Evolutionary conservation across 352 stramenopile genomes (phyloP), one percentile per base, ranked within the genome.

Genomic region (Phytophthora syringae): DNA sequence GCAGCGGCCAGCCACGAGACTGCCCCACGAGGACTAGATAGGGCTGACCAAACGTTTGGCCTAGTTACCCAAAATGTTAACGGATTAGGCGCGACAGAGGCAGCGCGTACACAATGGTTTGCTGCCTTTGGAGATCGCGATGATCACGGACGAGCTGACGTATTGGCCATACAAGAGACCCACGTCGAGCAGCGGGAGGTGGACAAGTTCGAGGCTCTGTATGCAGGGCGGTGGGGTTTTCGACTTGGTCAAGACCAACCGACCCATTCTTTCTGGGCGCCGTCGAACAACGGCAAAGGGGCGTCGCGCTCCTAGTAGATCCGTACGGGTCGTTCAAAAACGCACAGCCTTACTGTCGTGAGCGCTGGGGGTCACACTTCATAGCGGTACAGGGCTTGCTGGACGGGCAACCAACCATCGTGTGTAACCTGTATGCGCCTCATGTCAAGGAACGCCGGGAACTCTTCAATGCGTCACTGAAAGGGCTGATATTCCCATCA

Each of bases 1-100:
- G n/a, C n/a, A n/a, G n/a, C n/a, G n/a, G n/a, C n/a, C n/a, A n/a
- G n/a, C n/a, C n/a, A n/a, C n/a, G n/a, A n/a, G n/a, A n/a, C n/a
- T n/a, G n/a, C n/a, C n/a, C n/a, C n/a, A n/a, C n/a, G n/a, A n/a
- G n/a, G n/a, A 32, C 27, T 32, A 32, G 5, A 32, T 5, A 9
- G 9, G 27, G 32, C 18, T 3, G 49, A 55, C 6, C 49, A 44
- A 34, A 44, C 49, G 16, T 55, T 55, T 13, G 49, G 49, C 5
- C 11, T 55, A 3, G n/a, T 32, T 22, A 55, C 49, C 2, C 49
- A 55, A 20, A 55, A 55, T 32, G 49, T 55, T 5, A 55, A 55
- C 11, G 49, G 49, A 18, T 45, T 55, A 25, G 49, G 49, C 7
- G 12, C 0, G 2, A 44, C 49, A 0, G 49, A 22, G 5, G 3